A percentile compares a stretch with the other conserved stretches of the same genome.
Conservation (phyloP, 331 rosid species). For the Cydonia oblonga region DNA sequence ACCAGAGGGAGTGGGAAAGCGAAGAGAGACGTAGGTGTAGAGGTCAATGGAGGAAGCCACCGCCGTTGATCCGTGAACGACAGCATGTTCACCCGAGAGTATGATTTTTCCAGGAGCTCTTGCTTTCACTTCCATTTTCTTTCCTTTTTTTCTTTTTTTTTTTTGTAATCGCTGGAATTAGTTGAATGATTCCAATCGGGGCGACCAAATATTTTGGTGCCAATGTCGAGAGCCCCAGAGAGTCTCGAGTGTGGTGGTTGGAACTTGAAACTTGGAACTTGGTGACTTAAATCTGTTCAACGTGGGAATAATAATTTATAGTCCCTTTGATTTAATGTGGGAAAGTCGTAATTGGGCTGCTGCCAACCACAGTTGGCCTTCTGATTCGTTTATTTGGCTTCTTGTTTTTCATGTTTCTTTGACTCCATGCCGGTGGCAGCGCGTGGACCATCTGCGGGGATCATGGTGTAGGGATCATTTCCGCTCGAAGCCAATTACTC, state of each 20-base stretch:
- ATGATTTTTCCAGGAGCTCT: slow-evolving; percentile 95
- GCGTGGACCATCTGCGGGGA: neutral
- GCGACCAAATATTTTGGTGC: neutral
- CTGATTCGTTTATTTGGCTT: neutral
- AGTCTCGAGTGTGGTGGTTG: neutral
- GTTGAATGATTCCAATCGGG: neutral
- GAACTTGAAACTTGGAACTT: neutral
- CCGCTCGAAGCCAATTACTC: no score
- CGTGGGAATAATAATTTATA: neutral
- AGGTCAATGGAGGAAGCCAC: slow-evolving; percentile 74
- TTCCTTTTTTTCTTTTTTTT: neutral
- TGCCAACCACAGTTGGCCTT: neutral
- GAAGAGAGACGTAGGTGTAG: slow-evolving; percentile 66
- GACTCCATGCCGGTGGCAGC: neutral
- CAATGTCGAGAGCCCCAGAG: neutral
- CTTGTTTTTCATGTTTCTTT: neutral
- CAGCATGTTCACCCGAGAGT: slow-evolving; percentile 90
- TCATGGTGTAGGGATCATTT: neutral
- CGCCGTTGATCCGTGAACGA: slow-evolving; percentile 93
- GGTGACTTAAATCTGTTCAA: neutral
- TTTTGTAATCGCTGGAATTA: neutral
- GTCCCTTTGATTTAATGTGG: neutral
- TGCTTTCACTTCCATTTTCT: slow-evolving; percentile 62
- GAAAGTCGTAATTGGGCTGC: neutral
- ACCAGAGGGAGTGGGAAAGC: slow-evolving; percentile 67